Evolutionary conservation across 2,329 filamentous ascomycete genomes (phyloP).

Genomic region (Aspergillus floridensis): DNA sequence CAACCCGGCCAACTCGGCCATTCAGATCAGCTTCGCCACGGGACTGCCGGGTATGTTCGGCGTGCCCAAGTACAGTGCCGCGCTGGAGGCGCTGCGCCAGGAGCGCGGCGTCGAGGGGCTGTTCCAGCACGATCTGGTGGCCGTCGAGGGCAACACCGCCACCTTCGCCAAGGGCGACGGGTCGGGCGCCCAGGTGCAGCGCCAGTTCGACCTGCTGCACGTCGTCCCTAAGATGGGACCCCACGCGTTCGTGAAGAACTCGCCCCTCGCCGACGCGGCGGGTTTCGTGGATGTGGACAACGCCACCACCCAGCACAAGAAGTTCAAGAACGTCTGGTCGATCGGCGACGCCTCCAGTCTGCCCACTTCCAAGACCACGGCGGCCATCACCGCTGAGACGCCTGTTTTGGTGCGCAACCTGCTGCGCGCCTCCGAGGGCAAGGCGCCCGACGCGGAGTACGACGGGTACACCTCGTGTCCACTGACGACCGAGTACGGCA

Average conservation of each 20-base stretch:
- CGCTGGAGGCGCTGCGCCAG: conserved; percentile 53
- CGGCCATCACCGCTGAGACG: conserved; percentile 53
- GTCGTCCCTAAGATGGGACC: conserved; percentile 60
- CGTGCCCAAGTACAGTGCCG: conserved; percentile 58
- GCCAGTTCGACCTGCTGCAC: conserved; percentile 56
- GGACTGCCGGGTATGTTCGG: conserved; percentile 59
- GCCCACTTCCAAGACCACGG: conserved; percentile 58
- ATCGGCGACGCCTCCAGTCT: conserved; percentile 59
- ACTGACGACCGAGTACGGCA: conserved; percentile 56
- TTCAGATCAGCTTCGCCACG: conserved; percentile 57
- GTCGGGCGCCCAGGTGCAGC: conserved; percentile 43
- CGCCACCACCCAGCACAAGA: conserved; percentile 53
- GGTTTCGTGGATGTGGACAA: conserved; percentile 60
- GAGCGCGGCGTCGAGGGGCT: conserved; percentile 58
- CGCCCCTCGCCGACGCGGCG: conserved; percentile 53
- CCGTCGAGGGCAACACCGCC: conserved; percentile 54
- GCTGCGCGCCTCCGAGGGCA: conserved; percentile 46
- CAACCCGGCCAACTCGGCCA: conserved; percentile 41
- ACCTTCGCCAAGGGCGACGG: conserved; percentile 49
- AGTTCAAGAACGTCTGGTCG: conserved; percentile 58
- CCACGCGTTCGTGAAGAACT: conserved; percentile 55
- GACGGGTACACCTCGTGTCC: conserved; percentile 59
- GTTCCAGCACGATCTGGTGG: conserved; percentile 57
- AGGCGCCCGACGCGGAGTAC: conserved; percentile 46
- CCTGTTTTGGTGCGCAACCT: conserved; percentile 54